Evolutionary conservation across 2,329 filamentous ascomycete genomes (phyloP).

Genomic region (Colletotrichum godetiae): DNA sequence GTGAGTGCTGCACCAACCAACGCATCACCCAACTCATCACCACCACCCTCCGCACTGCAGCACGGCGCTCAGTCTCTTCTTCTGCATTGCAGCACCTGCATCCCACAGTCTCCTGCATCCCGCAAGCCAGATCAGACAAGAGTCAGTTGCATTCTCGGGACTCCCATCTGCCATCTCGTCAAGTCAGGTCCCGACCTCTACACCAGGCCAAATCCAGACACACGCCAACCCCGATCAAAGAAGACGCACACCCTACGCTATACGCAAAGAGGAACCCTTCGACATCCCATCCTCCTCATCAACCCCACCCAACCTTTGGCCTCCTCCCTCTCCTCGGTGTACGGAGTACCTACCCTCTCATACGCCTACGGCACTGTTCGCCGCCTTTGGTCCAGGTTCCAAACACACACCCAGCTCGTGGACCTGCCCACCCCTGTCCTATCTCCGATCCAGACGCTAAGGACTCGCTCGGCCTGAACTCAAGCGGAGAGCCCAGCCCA

Average conservation of each 20-base stretch:
- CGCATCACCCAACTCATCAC: slow-evolving; percentile 5
- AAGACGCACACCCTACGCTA: slow-evolving; percentile 31
- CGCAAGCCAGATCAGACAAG: slow-evolving; percentile 31
- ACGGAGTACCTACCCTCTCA: slow-evolving; percentile 9
- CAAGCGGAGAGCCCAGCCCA: slow-evolving; percentile 37
- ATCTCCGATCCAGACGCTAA: slow-evolving; percentile 38
- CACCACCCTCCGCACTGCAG: not conserved
- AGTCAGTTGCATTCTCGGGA: slow-evolving; percentile 27
- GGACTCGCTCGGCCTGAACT: slow-evolving; percentile 35
- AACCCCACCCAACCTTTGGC: slow-evolving; percentile 19
- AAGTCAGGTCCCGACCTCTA: slow-evolving; percentile 30
- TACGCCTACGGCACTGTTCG: slow-evolving; percentile 30
- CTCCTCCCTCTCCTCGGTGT: slow-evolving; percentile 20
- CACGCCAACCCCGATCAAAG: slow-evolving; percentile 29
- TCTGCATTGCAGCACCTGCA: slow-evolving; percentile 15
- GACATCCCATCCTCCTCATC: slow-evolving; percentile 26
- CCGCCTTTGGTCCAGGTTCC: slow-evolving; percentile 29
- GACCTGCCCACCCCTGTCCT: slow-evolving; percentile 26
- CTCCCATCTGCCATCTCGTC: slow-evolving; percentile 17
- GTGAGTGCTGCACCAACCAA: not conserved
- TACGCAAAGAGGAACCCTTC: slow-evolving; percentile 33
- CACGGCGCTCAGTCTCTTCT: not conserved
- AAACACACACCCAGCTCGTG: slow-evolving; percentile 30
- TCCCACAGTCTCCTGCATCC: slow-evolving; percentile 14
- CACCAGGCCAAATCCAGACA: slow-evolving; percentile 32